Conservation (phyloP, 2,329 filamentous ascomycete genomes). For the Aspergillaceae sp. region DNA sequence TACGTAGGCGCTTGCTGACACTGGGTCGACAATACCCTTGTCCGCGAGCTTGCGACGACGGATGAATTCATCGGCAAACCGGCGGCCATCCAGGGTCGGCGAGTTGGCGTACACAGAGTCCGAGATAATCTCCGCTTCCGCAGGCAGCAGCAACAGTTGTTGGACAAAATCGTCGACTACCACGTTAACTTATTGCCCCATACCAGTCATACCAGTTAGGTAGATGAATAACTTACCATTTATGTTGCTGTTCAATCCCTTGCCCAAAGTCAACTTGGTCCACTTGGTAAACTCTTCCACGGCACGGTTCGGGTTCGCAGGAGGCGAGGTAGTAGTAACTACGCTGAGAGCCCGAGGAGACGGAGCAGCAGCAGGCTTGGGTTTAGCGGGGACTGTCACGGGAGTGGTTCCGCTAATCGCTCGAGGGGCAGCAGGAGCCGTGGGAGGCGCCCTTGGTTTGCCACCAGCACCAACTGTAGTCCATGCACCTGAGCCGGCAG, state of each 20-base stretch:
- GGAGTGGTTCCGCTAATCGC: conserved; percentile 39
- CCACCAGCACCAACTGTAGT: conserved; percentile 91
- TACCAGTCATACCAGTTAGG: not conserved
- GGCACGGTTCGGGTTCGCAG: conserved; percentile 50
- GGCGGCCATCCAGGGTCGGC: conserved; percentile 80
- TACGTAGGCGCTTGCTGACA: conserved; percentile 45
- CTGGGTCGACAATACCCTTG: conserved; percentile 70
- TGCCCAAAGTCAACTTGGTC: conserved; percentile 69
- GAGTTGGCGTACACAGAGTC: conserved; percentile 83
- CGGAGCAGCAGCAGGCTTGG: conserved; percentile 36
- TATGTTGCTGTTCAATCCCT: conserved; percentile 61
- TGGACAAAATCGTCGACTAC: conserved; percentile 73
- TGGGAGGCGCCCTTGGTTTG: conserved; percentile 66
- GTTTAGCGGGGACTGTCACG: conserved; percentile 34
- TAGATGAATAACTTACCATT: conserved; percentile 46
- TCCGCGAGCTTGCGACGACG: conserved; percentile 88
- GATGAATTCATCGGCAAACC: conserved; percentile 91
- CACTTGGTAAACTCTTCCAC: conserved; percentile 93
- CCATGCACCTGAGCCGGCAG: conserved; percentile 57
- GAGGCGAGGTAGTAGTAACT: conserved; percentile 28
- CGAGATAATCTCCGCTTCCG: conserved; percentile 72
- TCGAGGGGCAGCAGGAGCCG: conserved; percentile 36
- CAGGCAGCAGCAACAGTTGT: conserved; percentile 64
- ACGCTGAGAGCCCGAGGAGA: conserved; percentile 40
- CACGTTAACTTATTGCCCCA: conserved; percentile 22